Evolutionary conservation across 2,329 filamentous ascomycete species (phyloP).

Genomic region (Epichloe bromicola): DNA sequence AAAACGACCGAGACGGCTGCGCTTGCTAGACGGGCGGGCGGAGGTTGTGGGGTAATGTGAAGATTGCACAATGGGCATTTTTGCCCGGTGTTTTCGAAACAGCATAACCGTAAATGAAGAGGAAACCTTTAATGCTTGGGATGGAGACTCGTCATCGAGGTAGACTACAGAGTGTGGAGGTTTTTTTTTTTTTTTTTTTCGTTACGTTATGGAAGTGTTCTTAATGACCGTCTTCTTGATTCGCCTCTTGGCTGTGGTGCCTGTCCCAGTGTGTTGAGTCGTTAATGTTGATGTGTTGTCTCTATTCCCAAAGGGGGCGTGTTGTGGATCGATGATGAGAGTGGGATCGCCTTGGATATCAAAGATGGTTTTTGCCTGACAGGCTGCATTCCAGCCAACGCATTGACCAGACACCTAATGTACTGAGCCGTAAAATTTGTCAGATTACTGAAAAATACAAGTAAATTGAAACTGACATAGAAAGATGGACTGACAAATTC

Average conservation of each 20-base stretch:
- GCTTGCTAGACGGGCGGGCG: constrained; percentile 51
- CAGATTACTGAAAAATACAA: too few species aligned
- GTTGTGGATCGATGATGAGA: too few species aligned
- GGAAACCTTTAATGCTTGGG: not conserved
- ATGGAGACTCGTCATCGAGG: constrained; percentile 2
- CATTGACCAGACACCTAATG: too few species aligned
- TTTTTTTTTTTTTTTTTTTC: not conserved
- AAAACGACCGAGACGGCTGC: constrained; percentile 85
- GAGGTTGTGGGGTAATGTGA: not conserved
- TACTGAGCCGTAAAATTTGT: too few species aligned
- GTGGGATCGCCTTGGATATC: too few species aligned
- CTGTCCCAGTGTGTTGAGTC: not conserved
- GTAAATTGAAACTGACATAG: too few species aligned
- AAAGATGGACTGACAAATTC: too few species aligned
- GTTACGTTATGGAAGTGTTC: constrained; percentile 6
- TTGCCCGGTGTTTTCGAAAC: not conserved
- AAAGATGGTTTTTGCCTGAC: too few species aligned
- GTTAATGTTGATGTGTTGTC: not conserved
- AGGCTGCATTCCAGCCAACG: too few species aligned
- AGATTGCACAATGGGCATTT: not conserved
- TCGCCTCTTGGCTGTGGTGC: not conserved
- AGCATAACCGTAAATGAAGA: constrained; percentile 7
- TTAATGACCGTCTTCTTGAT: constrained; percentile 1
- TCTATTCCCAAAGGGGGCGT: too few species aligned
- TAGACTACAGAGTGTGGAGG: constrained; percentile 9